Base-by-base conservation (phyloP, 352 stramenopile genomes). In the Lagenidium giganteum region DNA sequence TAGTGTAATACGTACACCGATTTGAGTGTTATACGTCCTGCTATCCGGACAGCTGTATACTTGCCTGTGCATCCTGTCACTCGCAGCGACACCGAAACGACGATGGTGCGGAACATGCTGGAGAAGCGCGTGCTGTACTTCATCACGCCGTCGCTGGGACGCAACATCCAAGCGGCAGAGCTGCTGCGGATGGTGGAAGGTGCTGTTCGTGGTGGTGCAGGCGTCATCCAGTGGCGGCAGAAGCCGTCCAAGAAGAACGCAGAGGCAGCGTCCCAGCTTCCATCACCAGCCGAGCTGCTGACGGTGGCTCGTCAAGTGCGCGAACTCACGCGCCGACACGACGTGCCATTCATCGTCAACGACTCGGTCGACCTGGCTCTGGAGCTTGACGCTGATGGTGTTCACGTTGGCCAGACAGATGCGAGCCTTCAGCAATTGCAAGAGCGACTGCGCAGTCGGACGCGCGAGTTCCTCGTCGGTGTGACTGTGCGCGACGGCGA, bases 371-470 rank as follows among this genome's bases (percentile, higher is more conserved):
- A 63, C 5, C 55, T 77, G 21, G 70, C 70, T 7, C 51, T 81
- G 17, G 36, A 60, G 45, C 54, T 81, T 8, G 51, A 60, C 11
- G 70, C 70, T 0, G 70, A 83, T 27, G 70, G 70, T 1, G 59
- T 77, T 11, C 70, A 83, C 34, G 56, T 83, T n/a, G 70, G 70
- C 0, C 70, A 83, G 43, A 59, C 58, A 8, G 70, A 83, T 31
- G 27, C 49, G 3, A 44, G 50, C 5, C 30, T 70, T 24, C 35
- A 27, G 26, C 23, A 45, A 20, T 39, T 71, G 30, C 36, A 55
- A 12, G 53, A 53, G 25, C 41, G 49, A 22, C 36, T 50, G 16
- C 29, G 30, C 13, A 55, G 44, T 4, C 26, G 42, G 8, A 42
- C 48, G 27, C 21, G 50, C n/a, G 51, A 72, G 16, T 63, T 83